A percentile compares a stretch with the other conserved stretches of the same genome.
These are phyloP conservation scores for Xylaria sp. DNA, from an alignment of 2,329 filamentous ascomycete genomes.

Conservation along the genomic window DNA sequence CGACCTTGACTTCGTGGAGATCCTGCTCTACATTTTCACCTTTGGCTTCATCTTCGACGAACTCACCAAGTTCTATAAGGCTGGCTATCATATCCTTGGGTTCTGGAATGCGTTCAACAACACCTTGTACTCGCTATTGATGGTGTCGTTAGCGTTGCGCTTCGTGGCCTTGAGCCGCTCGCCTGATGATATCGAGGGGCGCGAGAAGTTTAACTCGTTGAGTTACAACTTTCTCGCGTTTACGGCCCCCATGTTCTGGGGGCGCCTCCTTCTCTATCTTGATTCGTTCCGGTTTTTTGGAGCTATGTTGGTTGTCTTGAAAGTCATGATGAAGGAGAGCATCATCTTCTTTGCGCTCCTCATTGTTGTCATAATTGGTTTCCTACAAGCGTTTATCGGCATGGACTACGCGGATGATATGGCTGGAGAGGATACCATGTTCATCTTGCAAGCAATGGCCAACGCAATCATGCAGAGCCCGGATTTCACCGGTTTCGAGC, in stretches of 20 bases:
- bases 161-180: slow-evolving; percentile 79
- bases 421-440: slow-evolving; percentile 72
- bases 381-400: slow-evolving; percentile 93
- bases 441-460: slow-evolving; percentile 84
- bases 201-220: slow-evolving; percentile 76
- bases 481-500: slow-evolving; percentile 88
- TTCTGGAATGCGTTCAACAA: slow-evolving; percentile 99
- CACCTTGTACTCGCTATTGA: slow-evolving; percentile 81
- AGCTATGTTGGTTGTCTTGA: slow-evolving; percentile 96
- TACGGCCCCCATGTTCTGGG: slow-evolving; percentile 96
- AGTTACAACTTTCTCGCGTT: slow-evolving; percentile 97
- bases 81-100: slow-evolving; percentile 87
- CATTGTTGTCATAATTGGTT: slow-evolving; percentile 83
- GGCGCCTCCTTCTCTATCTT: slow-evolving; percentile 88
- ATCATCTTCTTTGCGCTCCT: slow-evolving; percentile 96
- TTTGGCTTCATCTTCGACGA: slow-evolving; percentile 92
- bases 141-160: slow-evolving; percentile 81
- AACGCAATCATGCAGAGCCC: slow-evolving; percentile 93
- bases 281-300: slow-evolving; percentile 97
- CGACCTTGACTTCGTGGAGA: slow-evolving; percentile 85
- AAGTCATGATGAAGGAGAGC: slow-evolving; percentile 94
- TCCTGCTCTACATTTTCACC: slow-evolving; percentile 89
- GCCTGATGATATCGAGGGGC: slow-evolving; percentile 58
- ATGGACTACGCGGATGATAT: slow-evolving; percentile 85
- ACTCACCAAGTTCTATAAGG: slow-evolving; percentile 89